Conservation (phyloP, 768 basidiomycete genomes). For the Termitomyces sp. region DNA sequence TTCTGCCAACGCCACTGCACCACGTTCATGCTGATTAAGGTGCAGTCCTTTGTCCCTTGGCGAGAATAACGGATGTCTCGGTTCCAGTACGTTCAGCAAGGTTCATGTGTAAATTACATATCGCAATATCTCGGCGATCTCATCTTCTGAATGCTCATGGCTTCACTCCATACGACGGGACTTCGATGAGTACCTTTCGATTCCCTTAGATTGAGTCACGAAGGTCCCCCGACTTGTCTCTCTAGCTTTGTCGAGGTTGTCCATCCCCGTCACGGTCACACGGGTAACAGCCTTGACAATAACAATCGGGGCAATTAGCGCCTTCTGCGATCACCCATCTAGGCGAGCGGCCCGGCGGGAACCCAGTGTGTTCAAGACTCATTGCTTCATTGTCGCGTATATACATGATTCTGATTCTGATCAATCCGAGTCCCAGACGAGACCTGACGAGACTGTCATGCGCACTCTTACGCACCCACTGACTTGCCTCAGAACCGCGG, state of each 20-base stretch:
- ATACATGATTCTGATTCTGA: slow-evolving; percentile 7
- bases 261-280: no score
- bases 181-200: not conserved
- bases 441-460: no score
- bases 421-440: slow-evolving; percentile 1
- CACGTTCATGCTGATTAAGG: not conserved
- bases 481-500: slow-evolving; percentile 6
- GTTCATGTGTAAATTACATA: no score
- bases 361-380: not conserved
- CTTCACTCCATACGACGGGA: not conserved
- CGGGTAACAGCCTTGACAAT: no score
- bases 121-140: not conserved
- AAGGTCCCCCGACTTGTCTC: not conserved
- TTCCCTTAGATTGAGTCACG: not conserved
- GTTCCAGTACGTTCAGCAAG: not conserved
- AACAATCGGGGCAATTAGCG: not conserved
- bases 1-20: not conserved
- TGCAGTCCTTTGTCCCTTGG: not conserved
- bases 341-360: slow-evolving; percentile 5
- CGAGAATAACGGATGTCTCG: slow-evolving; percentile 1
- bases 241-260: no score
- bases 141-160: not conserved
- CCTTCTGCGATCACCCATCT: not conserved
- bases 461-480: no score
- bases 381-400: not conserved